These are phyloP conservation scores for Rhododendron ovatum DNA, from an alignment of 148 eudicot species.

Conservation along the genomic window DNA sequence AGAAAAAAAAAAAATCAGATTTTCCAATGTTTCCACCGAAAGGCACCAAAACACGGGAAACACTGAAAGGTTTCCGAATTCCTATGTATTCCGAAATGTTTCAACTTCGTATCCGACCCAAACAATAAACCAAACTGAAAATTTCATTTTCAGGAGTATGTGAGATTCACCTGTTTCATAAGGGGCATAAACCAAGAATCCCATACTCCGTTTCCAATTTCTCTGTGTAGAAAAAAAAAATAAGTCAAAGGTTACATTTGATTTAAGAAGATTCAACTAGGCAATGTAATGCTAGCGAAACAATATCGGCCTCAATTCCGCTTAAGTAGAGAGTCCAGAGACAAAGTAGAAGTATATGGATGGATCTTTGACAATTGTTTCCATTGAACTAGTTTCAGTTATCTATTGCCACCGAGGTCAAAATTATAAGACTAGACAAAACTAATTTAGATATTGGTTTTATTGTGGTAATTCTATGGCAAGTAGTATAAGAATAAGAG, in stretches of 20 bases:
- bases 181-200: conserved; percentile 66
- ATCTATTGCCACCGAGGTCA: background rate
- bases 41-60: background rate
- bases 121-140: background rate
- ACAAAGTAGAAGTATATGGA: background rate
- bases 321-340: background rate
- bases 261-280: background rate
- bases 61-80: background rate
- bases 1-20: background rate
- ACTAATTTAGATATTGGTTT: background rate
- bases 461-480: background rate
- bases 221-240: conserved; percentile 21
- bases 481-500: background rate
- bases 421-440: background rate
- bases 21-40: background rate
- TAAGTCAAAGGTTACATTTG: background rate
- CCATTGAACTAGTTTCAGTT: background rate
- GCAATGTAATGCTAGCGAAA: background rate
- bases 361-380: background rate
- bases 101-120: background rate
- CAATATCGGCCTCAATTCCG: background rate
- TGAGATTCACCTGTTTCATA: conserved; percentile 35
- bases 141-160: background rate
- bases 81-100: background rate
- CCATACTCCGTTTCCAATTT: conserved; percentile 54